These are phyloP conservation scores for Penicillium samsonianum DNA, from an alignment of 495 filamentous ascomycete species.

Conservation along the genomic window DNA sequence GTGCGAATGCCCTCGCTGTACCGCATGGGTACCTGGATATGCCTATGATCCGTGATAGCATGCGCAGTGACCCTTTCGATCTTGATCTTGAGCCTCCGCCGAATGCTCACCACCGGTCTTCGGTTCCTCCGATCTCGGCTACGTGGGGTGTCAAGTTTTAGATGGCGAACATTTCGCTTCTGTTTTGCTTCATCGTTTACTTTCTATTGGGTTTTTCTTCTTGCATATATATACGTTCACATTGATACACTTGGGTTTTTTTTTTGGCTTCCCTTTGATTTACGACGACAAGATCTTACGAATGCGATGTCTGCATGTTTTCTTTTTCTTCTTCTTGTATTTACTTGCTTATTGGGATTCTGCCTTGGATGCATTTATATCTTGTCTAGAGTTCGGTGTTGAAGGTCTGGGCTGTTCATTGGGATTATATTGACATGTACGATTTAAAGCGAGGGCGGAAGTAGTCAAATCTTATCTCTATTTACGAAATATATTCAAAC, in stretches of 20 bases:
- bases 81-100: slow-evolving; percentile 62
- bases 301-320: background rate
- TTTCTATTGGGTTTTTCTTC: background rate
- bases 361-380: background rate
- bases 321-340: background rate
- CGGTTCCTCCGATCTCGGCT: slow-evolving; percentile 10
- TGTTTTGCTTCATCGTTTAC: background rate
- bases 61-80: slow-evolving; percentile 67
- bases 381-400: background rate
- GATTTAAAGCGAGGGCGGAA: background rate
- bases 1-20: background rate
- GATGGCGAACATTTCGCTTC: background rate
- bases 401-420: background rate
- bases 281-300: slow-evolving; percentile 3
- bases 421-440: background rate
- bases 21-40: slow-evolving; percentile 3
- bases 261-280: background rate
- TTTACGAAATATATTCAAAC: background rate
- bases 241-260: background rate
- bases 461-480: background rate
- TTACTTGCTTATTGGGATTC: background rate
- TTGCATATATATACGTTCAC: background rate
- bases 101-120: slow-evolving; percentile 18
- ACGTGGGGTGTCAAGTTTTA: slow-evolving; percentile 13
- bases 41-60: slow-evolving; percentile 25